Base-by-base conservation (phyloP, 352 stramenopile species). In the Globisporangium uncinulatum region DNA sequence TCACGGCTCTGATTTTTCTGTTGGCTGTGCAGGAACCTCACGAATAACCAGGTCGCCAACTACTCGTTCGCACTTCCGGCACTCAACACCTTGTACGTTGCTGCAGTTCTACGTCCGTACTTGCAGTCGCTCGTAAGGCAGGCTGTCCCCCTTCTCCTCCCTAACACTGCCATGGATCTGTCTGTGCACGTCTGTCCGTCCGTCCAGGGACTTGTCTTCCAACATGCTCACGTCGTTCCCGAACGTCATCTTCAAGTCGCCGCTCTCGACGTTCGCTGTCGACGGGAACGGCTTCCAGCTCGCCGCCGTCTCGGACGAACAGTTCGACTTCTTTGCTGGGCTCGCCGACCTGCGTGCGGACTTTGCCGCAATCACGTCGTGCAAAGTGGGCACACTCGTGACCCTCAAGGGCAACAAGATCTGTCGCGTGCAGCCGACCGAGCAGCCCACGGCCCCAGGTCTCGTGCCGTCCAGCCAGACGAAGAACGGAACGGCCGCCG, bases 281-380 rank as follows among this genome's bases (percentile, higher is more conserved):
- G 56, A 61, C 13, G 56, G 19, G 47, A 89, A 89, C 37, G 51
- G 62, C n/a, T 86, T 86, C 52, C 65, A 86, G 49, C 72, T 88
- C 52, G 70, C 67, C 32, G 72, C 62, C 13, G 56, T 88, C 36
- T 81, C 78, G 21, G 54, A 64, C 6, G 67, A 66, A 17, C 71
- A 88, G 64, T 88, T 83, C 54, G 78, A 88, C 54, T 88, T 86
- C 51, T 88, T 82, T 59, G 78, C 78, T 0, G 75, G 78, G 6
- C 65, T 88, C 9, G 65, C 62, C 10, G 72, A 86, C 19, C 83
- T 88, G 36, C 51, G 71, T 14, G 73, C 74, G 21, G 69, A 71
- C 45, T 86, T 88, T 51, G 75, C 71, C 6, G 65, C 81, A 42
- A 68, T 85, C 17, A 72, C 71, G 44, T 68, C 67, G 1, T 88